Evolutionary conservation across 2,329 filamentous ascomycete species (phyloP).

Genomic region (Beauveria sp.): DNA sequence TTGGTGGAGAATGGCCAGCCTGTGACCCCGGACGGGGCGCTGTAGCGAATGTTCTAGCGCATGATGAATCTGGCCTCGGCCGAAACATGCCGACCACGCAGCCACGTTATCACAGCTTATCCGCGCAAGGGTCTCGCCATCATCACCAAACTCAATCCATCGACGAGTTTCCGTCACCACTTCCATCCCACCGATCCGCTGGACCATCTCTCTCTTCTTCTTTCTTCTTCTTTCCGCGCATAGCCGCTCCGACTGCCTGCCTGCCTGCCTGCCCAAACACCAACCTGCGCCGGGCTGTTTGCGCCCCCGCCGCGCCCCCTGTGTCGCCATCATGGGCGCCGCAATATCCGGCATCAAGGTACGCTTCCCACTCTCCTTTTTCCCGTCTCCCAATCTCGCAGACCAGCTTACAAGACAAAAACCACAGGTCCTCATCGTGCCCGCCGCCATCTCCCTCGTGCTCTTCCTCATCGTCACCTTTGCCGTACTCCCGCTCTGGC

Average conservation of each 20-base stretch:
- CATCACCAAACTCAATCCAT: neutral
- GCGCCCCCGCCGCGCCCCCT: too few species aligned
- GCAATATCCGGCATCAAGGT: constrained; percentile 30
- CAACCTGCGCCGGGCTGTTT: too few species aligned
- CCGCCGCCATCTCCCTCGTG: constrained; percentile 61
- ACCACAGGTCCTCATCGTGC: constrained; percentile 58
- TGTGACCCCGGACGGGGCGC: neutral
- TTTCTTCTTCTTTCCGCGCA: neutral
- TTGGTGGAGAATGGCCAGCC: too few species aligned
- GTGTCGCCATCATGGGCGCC: constrained; percentile 23
- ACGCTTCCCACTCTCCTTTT: neutral
- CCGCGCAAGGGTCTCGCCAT: neutral
- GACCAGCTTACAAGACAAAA: neutral
- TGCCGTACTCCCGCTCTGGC: constrained; percentile 60
- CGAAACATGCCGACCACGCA: neutral
- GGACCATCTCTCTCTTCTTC: neutral
- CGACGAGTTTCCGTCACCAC: neutral
- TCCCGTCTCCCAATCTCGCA: neutral
- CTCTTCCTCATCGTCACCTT: constrained; percentile 61
- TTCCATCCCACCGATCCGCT: neutral
- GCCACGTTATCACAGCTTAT: neutral
- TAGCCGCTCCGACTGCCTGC: neutral
- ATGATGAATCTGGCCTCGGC: neutral
- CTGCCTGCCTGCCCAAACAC: neutral
- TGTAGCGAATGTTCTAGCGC: neutral